Evolutionary conservation across 192 early-diverging fungal genomes (phyloP).

Genomic region (Coemansia sp.): DNA sequence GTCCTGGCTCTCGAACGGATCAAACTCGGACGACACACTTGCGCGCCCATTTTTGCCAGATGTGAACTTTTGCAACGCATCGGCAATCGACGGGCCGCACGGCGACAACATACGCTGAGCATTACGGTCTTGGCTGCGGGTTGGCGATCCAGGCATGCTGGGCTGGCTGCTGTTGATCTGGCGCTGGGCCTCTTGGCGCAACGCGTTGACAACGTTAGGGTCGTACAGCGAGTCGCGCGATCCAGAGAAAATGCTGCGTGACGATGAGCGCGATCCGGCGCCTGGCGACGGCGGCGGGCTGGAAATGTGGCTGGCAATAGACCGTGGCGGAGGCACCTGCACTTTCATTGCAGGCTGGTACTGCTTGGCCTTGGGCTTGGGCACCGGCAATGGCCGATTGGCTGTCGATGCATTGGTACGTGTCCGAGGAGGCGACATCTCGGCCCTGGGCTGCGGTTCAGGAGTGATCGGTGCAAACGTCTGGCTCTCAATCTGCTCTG

Average conservation of each 20-base stretch:
- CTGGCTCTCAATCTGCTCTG: constrained; percentile 53
- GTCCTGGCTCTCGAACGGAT: constrained; percentile 52
- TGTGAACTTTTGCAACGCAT: constrained; percentile 29
- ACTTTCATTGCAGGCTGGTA: neutral
- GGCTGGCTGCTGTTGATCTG: constrained; percentile 51
- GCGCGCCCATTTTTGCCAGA: constrained; percentile 22
- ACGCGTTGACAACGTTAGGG: constrained; percentile 46
- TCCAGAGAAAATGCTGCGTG: constrained; percentile 47
- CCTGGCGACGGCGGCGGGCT: constrained; percentile 23
- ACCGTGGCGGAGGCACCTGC: constrained; percentile 6
- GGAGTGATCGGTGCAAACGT: constrained; percentile 27
- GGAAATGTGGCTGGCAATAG: constrained; percentile 6
- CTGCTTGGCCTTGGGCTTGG: constrained; percentile 11
- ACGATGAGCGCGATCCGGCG: constrained; percentile 10
- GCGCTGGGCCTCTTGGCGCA: constrained; percentile 52
- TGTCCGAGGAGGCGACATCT: constrained; percentile 4
- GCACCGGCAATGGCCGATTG: constrained; percentile 27
- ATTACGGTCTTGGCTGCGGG: constrained; percentile 1
- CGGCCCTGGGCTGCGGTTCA: constrained; percentile 11
- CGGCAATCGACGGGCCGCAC: constrained; percentile 54
- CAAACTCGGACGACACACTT: constrained; percentile 51
- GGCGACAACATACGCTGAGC: constrained; percentile 34
- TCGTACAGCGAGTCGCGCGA: constrained; percentile 50
- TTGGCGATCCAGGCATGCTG: constrained; percentile 21
- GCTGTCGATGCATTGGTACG: neutral